phyloP scores from a whole-genome alignment of 2,329 filamentous ascomycete genomes.

The Stachybotrys echinatus region DNA sequence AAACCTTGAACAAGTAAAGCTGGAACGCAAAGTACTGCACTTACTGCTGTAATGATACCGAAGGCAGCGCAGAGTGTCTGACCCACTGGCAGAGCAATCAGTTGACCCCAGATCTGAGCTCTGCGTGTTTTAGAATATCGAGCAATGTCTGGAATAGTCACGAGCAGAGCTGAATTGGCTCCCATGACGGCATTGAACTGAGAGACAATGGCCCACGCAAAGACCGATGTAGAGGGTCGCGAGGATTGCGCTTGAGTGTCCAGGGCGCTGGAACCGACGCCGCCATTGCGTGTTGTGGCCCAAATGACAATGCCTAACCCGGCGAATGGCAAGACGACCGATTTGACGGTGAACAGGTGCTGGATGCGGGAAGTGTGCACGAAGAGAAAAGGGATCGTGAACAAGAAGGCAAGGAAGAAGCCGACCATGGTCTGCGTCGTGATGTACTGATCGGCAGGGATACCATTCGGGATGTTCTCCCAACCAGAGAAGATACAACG shows the following conservation, averaged over 20 bases:
- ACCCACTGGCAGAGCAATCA: background rate
- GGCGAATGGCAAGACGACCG: background rate
- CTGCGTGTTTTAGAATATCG: background rate
- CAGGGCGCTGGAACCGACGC: background rate
- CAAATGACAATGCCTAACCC: background rate
- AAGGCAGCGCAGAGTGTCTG: background rate
- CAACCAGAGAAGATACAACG: background rate
- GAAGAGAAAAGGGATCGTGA: background rate
- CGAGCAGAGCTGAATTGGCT: background rate
- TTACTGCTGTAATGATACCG: background rate
- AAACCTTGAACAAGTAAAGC: background rate
- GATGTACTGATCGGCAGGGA: background rate
- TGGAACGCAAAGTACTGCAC: background rate
- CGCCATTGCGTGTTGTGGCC: background rate
- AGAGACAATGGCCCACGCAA: background rate
- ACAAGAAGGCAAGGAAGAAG: background rate
- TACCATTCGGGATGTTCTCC: background rate
- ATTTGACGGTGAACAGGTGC: background rate
- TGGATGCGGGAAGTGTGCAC: background rate
- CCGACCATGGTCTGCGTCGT: background rate
- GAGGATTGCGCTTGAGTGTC: background rate
- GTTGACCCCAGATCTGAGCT: background rate
- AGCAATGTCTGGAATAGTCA: background rate
- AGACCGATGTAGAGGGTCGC: background rate
- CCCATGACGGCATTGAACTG: background rate